Conservation (phyloP, 345 rosid genomes). For the Gossypium raimondii region DNA sequence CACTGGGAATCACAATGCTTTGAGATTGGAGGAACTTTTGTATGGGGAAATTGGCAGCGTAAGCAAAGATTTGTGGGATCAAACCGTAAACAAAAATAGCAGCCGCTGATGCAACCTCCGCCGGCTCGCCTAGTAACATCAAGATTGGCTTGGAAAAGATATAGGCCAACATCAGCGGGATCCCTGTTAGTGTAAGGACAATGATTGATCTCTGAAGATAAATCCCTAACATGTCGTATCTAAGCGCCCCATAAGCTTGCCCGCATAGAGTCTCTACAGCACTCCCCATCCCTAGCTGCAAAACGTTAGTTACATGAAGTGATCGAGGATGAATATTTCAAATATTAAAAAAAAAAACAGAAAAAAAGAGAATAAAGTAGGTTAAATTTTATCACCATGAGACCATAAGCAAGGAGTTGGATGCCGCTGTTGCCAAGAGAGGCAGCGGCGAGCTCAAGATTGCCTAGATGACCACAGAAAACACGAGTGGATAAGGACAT, state of each 20-base stretch:
- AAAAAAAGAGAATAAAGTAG: background rate
- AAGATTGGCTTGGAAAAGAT: slow-evolving; percentile 51
- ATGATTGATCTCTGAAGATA: slow-evolving; percentile 78
- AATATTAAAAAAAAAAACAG: too few relatives aligned
- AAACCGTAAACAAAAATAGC: slow-evolving; percentile 60
- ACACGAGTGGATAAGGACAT: slow-evolving; percentile 49
- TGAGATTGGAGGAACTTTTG: slow-evolving; percentile 71
- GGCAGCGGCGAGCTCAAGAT: slow-evolving; percentile 54
- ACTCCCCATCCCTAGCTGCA: slow-evolving; percentile 81
- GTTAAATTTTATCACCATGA: slow-evolving; percentile 32
- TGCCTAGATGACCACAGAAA: slow-evolving; percentile 53
- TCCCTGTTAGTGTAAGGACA: slow-evolving; percentile 51
- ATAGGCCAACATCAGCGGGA: slow-evolving; percentile 52
- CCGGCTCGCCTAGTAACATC: slow-evolving; percentile 53
- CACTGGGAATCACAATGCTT: slow-evolving; percentile 59
- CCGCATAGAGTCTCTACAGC: slow-evolving; percentile 90
- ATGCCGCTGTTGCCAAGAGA: slow-evolving; percentile 55
- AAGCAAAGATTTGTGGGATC: slow-evolving; percentile 76
- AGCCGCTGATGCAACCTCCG: slow-evolving; percentile 48
- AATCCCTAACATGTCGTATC: slow-evolving; percentile 60
- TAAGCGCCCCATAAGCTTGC: slow-evolving; percentile 70
- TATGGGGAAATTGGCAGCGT: slow-evolving; percentile 66
- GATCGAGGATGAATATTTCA: background rate
- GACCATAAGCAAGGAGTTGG: slow-evolving; percentile 45
- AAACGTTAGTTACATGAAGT: too few relatives aligned